These are phyloP conservation scores for Starmera dryadoides DNA, from an alignment of 805 yeast genomes.

Conservation along the genomic window DNA sequence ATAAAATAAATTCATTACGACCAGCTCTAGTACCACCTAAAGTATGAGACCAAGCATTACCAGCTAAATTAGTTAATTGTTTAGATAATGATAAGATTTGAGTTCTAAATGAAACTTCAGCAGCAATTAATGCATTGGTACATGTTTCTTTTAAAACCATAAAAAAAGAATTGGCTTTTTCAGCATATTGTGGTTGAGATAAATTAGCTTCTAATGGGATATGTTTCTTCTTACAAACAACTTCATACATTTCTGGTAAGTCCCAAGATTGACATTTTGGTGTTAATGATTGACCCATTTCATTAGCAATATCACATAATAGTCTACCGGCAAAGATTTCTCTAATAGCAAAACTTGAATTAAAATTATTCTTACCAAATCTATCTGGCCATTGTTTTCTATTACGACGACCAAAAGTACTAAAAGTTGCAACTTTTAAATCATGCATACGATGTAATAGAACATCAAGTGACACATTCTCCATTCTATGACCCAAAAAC, in stretches of 20 bases:
- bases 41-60: slow-evolving; percentile 96
- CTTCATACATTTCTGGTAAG: slow-evolving; percentile 80
- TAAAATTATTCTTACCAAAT: slow-evolving; percentile 47
- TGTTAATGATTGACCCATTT: slow-evolving; percentile 89
- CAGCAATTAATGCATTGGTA: slow-evolving; percentile 58
- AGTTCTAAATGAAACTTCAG: slow-evolving; percentile 71
- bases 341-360: slow-evolving; percentile 48
- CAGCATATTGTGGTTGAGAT: slow-evolving; percentile 55
- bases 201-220: slow-evolving; percentile 66
- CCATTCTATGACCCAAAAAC: slow-evolving; percentile 80
- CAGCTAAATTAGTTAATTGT: slow-evolving; percentile 88
- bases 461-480: slow-evolving; percentile 70
- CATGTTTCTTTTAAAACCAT: slow-evolving; percentile 68
- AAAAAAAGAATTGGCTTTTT: slow-evolving; percentile 58
- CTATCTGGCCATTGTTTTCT: slow-evolving; percentile 73
- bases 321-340: slow-evolving; percentile 81
- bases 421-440: slow-evolving; percentile 67
- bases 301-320: slow-evolving; percentile 88
- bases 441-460: slow-evolving; percentile 77
- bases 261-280: slow-evolving; percentile 94
- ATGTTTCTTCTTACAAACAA: slow-evolving; percentile 61
- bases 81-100: slow-evolving; percentile 87
- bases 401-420: slow-evolving; percentile 75
- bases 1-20: slow-evolving; percentile 84
- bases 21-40: slow-evolving; percentile 94